Conservation (phyloP, 1,284 basidiomycete genomes). For the Abortiporus biennis region DNA sequence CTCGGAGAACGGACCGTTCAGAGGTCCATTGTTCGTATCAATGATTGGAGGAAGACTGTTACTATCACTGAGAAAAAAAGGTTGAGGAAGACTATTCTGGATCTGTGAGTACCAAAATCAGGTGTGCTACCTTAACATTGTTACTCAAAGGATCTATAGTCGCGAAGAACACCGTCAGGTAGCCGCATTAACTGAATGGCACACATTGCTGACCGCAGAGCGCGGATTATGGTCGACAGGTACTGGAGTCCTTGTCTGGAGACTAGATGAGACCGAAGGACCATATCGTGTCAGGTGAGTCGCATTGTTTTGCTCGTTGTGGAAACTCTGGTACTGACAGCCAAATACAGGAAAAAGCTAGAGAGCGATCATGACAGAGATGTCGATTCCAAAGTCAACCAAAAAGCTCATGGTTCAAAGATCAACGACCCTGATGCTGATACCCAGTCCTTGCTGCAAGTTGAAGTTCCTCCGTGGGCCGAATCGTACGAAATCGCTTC, state of each 20-base stretch:
- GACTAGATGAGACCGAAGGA: constrained; percentile 85
- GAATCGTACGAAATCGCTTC: constrained; percentile 72
- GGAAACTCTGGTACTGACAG: constrained; percentile 2
- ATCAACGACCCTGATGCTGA: constrained; percentile 58
- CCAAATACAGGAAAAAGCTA: constrained; percentile 58
- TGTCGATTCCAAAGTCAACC: constrained; percentile 46
- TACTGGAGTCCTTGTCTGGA: constrained; percentile 51
- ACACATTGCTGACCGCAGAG: constrained; percentile 55
- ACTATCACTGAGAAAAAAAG: constrained; percentile 62
- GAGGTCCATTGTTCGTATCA: constrained; percentile 54
- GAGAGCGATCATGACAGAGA: constrained; percentile 52
- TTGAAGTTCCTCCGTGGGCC: constrained; percentile 74
- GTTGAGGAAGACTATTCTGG: constrained; percentile 62
- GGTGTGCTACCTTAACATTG: background rate
- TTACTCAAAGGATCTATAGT: constrained; percentile 28
- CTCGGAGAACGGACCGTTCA: constrained; percentile 55
- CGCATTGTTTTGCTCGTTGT: background rate
- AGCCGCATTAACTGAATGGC: constrained; percentile 54
- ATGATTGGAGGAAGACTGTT: constrained; percentile 68
- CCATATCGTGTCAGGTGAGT: constrained; percentile 74
- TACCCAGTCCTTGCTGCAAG: constrained; percentile 48
- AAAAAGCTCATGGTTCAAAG: constrained; percentile 40
- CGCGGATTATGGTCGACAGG: constrained; percentile 74
- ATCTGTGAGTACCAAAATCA: constrained; percentile 43
- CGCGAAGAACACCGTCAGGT: constrained; percentile 67